These are phyloP conservation scores for Rhizoctonia solani DNA, from an alignment of 1,284 basidiomycete species.

Conservation along the genomic window DNA sequence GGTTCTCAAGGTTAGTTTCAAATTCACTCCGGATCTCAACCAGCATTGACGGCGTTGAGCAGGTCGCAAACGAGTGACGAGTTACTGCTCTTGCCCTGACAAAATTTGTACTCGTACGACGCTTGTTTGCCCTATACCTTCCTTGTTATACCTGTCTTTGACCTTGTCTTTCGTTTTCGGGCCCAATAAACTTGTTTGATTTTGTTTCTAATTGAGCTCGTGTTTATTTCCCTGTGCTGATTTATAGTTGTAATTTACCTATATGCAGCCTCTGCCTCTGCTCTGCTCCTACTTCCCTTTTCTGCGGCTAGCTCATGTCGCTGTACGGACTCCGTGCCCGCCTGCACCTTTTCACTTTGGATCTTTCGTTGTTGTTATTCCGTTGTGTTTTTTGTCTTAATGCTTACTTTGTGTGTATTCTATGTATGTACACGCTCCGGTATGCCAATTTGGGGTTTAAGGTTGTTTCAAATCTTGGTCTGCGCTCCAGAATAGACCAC, in stretches of 20 bases:
- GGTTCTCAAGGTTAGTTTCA: conserved; percentile 22
- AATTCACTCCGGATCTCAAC: not conserved
- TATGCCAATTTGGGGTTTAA: not conserved
- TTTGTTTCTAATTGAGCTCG: not conserved
- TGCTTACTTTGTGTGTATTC: conserved; percentile 32
- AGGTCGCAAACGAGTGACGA: conserved; percentile 26
- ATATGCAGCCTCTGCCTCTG: not conserved
- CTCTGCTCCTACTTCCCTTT: not conserved
- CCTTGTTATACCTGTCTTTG: conserved; percentile 20
- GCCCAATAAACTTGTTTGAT: not conserved
- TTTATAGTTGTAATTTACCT: not conserved
- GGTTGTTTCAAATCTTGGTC: not conserved
- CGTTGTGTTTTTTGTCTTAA: not conserved
- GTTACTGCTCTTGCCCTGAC: not conserved
- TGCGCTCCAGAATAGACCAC: too few relatives aligned
- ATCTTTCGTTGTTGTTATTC: not conserved
- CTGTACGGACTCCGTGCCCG: conserved; percentile 7
- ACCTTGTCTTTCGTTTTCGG: not conserved
- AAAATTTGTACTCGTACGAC: not conserved
- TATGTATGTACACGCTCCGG: conserved; percentile 31
- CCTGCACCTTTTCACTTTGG: not conserved
- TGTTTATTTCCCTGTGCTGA: conserved; percentile 1
- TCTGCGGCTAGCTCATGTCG: too few relatives aligned
- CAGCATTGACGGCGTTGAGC: not conserved
- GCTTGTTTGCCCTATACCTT: conserved; percentile 22